Evolutionary conservation across 805 yeast species (phyloP).

Genomic region (Myxozyma monticola): DNA sequence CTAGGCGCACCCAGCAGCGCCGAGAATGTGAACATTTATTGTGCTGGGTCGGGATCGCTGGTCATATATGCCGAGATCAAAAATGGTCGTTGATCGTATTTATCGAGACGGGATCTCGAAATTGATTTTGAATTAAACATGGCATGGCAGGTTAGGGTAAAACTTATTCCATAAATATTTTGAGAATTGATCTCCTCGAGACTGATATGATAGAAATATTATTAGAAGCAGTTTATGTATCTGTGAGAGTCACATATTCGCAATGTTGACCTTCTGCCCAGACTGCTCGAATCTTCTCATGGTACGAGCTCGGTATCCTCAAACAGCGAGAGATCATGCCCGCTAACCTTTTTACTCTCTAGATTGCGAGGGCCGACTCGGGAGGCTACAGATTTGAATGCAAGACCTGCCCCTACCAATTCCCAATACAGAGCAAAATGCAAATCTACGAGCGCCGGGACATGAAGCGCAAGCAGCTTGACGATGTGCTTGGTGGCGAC

Average conservation of each 20-base stretch:
- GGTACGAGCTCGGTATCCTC: slow-evolving; percentile 39
- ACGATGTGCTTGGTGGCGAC: slow-evolving; percentile 93
- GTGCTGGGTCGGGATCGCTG: no score
- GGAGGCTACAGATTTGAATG: slow-evolving; percentile 71
- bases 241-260: no score
- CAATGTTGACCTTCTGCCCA: slow-evolving; percentile 95
- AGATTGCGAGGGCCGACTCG: slow-evolving; percentile 59
- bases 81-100: no score
- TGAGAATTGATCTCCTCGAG: no score
- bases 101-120: no score
- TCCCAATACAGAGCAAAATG: slow-evolving; percentile 72
- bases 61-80: no score
- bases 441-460: slow-evolving; percentile 83
- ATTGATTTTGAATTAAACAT: no score
- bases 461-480: slow-evolving; percentile 84
- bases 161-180: no score
- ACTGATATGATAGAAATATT: no score
- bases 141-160: no score
- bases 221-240: no score
- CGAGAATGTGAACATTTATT: slow-evolving; percentile 41
- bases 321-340: no score
- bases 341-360: background rate
- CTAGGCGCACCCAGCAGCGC: slow-evolving; percentile 33
- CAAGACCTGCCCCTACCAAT: slow-evolving; percentile 93
- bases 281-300: slow-evolving; percentile 88